phyloP scores from a whole-genome alignment of 2,329 filamentous ascomycete species.

The Cadophora luteo-olivacea region DNA sequence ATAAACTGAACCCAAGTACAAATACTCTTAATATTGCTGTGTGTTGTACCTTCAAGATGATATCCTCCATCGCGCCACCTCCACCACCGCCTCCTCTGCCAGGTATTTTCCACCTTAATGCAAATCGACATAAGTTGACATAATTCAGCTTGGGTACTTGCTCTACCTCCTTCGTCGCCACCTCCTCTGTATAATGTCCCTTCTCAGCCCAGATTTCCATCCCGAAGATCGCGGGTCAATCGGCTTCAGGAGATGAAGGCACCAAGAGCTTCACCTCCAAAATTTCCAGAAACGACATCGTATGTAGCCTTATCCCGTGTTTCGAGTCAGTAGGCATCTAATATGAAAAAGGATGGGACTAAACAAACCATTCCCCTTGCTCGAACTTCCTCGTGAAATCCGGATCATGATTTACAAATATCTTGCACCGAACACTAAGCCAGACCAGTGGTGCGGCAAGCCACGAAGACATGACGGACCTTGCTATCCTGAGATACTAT shows the following conservation, averaged over 20 bases:
- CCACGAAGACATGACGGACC: background rate
- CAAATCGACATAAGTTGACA: background rate
- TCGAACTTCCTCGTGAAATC: slow-evolving; percentile 18
- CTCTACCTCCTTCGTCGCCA: background rate
- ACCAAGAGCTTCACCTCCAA: background rate
- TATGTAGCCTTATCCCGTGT: background rate
- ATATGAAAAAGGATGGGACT: background rate
- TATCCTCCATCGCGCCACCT: background rate
- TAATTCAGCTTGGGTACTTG: background rate
- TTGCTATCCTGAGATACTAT: slow-evolving; percentile 6
- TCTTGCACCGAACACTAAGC: slow-evolving; percentile 11
- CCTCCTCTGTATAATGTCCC: background rate
- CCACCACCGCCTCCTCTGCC: background rate
- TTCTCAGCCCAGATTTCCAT: background rate
- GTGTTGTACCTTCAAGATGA: background rate
- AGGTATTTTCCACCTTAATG: background rate
- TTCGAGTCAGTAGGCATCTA: background rate
- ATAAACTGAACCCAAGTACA: background rate
- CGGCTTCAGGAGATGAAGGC: background rate
- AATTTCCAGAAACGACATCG: background rate
- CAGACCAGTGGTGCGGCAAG: background rate
- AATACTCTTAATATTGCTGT: background rate
- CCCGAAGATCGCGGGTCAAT: background rate
- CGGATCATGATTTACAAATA: slow-evolving; percentile 25
- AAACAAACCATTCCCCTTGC: slow-evolving; percentile 4